A percentile compares a stretch with the other conserved stretches of the same genome.
These are phyloP conservation scores for Pelargonium citronellum DNA, from an alignment of 441 rosid species.

Conservation along the genomic window DNA sequence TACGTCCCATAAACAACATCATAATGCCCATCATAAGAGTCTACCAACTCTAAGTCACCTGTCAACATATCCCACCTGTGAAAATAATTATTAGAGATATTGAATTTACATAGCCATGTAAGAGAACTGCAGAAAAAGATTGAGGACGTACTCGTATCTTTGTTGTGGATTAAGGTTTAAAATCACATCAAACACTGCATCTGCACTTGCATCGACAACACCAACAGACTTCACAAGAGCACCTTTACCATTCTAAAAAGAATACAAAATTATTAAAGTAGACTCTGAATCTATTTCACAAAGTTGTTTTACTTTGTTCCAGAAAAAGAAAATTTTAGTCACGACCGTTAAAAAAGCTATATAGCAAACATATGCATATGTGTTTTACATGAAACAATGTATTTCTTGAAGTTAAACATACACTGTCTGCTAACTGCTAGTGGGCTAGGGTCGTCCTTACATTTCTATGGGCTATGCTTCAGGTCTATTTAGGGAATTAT, in stretches of 20 bases:
- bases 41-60: slow-evolving; percentile 78
- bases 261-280: slow-evolving; percentile 21
- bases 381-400: background rate
- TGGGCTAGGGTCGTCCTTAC: slow-evolving; percentile 1
- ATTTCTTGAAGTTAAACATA: background rate
- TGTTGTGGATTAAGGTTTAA: slow-evolving; percentile 61
- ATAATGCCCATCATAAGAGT: slow-evolving; percentile 82
- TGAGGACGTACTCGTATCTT: slow-evolving; percentile 81
- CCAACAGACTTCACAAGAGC: slow-evolving; percentile 86
- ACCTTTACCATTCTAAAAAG: slow-evolving; percentile 66
- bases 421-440: slow-evolving; percentile 1
- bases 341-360: background rate
- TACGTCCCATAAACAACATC: slow-evolving; percentile 79
- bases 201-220: slow-evolving; percentile 81
- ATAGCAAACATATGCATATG: background rate
- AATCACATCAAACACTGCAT: slow-evolving; percentile 83
- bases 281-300: slow-evolving; percentile 9
- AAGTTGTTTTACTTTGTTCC: slow-evolving; percentile 11
- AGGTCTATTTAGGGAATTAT: background rate
- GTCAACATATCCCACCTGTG: slow-evolving; percentile 97
- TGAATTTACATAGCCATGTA: slow-evolving; percentile 20
- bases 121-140: slow-evolving; percentile 17
- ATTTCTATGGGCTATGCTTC: background rate
- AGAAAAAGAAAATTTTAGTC: slow-evolving; percentile 6
- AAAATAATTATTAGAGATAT: slow-evolving; percentile 28